phyloP scores from a whole-genome alignment of 345 rosid genomes.

The Rubroshorea leprosula region DNA sequence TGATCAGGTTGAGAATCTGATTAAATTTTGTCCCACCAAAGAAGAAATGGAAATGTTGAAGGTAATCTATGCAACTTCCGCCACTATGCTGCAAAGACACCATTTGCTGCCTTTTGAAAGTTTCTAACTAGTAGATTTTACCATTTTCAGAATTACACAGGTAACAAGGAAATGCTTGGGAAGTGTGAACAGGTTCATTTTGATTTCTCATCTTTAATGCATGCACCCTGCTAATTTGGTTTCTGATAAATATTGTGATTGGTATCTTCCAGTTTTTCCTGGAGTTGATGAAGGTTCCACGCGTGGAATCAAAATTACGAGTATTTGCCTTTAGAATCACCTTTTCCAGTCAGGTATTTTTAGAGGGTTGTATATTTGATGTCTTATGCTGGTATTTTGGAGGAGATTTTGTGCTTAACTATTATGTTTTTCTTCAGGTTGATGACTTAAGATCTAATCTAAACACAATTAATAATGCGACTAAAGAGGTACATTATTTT shows the following conservation, averaged over 20 bases:
- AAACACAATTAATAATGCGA: conserved; percentile 58
- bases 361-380: conserved; percentile 12
- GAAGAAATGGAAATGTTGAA: conserved; percentile 87
- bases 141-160: conserved; percentile 65
- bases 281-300: conserved; percentile 94
- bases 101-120: conserved; percentile 1
- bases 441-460: conserved; percentile 70
- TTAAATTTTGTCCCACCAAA: conserved; percentile 94
- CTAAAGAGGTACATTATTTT: conserved; percentile 63
- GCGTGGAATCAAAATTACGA: conserved; percentile 88
- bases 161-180: conserved; percentile 89
- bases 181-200: conserved; percentile 88
- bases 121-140: conserved; percentile 19
- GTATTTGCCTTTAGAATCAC: conserved; percentile 93
- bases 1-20: conserved; percentile 98
- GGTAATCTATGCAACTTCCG: conserved; percentile 36
- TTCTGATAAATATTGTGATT: conserved; percentile 22
- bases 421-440: conserved; percentile 41
- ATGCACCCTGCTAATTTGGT: conserved; percentile 14
- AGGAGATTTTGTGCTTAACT: conserved; percentile 10
- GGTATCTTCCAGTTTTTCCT: conserved; percentile 68
- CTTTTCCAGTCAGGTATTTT: conserved; percentile 76
- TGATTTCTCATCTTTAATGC: conserved; percentile 17
- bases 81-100: background rate
- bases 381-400: conserved; percentile 8